These are phyloP conservation scores for Triangularia setosa DNA, from an alignment of 2,329 filamentous ascomycete species.

Conservation along the genomic window DNA sequence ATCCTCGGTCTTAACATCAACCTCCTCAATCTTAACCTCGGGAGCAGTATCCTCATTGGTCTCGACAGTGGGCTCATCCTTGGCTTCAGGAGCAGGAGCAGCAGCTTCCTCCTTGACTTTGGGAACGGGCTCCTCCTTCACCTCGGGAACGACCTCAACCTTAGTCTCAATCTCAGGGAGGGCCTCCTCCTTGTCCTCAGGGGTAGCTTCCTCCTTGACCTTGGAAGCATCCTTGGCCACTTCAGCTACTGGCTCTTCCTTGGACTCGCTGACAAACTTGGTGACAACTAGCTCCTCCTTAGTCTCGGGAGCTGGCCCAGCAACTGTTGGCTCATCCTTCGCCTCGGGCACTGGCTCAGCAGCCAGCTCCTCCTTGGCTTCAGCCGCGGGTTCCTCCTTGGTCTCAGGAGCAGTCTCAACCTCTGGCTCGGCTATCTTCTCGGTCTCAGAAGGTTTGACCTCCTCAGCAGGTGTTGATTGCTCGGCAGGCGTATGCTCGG, in stretches of 20 bases:
- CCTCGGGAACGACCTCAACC: conserved; percentile 3
- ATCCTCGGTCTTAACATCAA: not conserved
- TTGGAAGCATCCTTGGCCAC: not conserved
- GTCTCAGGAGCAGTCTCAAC: not conserved
- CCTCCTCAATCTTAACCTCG: not conserved
- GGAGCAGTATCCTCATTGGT: not conserved
- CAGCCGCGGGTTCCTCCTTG: not conserved
- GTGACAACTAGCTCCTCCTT: not conserved
- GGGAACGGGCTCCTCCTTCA: not conserved
- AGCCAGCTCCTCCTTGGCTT: not conserved
- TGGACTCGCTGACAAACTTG: not conserved
- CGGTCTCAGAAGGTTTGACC: not conserved
- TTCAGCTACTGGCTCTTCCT: not conserved
- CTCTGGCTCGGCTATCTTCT: not conserved
- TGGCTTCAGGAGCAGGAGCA: not conserved
- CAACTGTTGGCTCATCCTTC: not conserved
- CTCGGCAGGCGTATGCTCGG: not conserved
- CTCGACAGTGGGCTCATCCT: not conserved
- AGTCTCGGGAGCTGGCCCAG: not conserved
- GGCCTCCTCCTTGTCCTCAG: not conserved
- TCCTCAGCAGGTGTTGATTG: not conserved
- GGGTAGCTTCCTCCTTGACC: not conserved
- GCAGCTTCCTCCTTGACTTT: not conserved
- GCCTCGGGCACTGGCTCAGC: not conserved
- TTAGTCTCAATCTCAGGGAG: conserved; percentile 4